These are phyloP conservation scores for Oryza longistaminata DNA, from an alignment of 176 grass and related monocot species.

Conservation along the genomic window DNA sequence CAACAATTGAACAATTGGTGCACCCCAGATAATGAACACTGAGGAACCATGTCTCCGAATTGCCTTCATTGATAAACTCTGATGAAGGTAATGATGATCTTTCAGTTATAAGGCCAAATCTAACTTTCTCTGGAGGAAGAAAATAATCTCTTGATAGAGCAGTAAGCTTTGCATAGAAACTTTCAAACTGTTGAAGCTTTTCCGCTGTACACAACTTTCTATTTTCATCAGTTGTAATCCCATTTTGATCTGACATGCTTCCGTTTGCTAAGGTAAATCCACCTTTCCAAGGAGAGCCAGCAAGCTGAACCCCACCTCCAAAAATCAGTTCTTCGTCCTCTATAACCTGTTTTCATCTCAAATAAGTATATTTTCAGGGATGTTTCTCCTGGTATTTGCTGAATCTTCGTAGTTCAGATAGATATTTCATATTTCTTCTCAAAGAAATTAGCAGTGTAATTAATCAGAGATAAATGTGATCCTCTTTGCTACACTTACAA, in stretches of 20 bases:
- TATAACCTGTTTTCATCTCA: slow-evolving; percentile 66
- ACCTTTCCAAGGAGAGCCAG: slow-evolving; percentile 58
- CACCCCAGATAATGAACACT: slow-evolving; percentile 67
- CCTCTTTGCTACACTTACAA: slow-evolving; percentile 56
- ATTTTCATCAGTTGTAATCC: slow-evolving; percentile 41
- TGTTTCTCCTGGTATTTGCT: slow-evolving; percentile 29
- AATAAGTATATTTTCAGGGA: slow-evolving; percentile 48
- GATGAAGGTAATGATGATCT: slow-evolving; percentile 52
- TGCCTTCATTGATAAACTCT: slow-evolving; percentile 44
- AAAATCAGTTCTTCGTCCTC: slow-evolving; percentile 69
- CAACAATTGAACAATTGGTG: slow-evolving; percentile 66
- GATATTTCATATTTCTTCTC: slow-evolving; percentile 40
- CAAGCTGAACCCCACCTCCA: slow-evolving; percentile 48
- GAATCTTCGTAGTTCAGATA: slow-evolving; percentile 44
- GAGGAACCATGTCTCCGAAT: slow-evolving; percentile 64
- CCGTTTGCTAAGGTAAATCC: slow-evolving; percentile 80
- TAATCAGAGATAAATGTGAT: slow-evolving; percentile 54
- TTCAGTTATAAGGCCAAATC: slow-evolving; percentile 75
- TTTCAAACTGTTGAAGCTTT: slow-evolving; percentile 74
- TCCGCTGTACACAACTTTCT: slow-evolving; percentile 52
- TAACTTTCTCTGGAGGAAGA: slow-evolving; percentile 74
- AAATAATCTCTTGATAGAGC: slow-evolving; percentile 79
- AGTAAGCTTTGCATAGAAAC: slow-evolving; percentile 70
- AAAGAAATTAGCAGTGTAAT: slow-evolving; percentile 53
- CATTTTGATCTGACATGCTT: slow-evolving; percentile 50